Conservation (phyloP, 2,329 filamentous ascomycete genomes). For the Fusarium abutilonis region DNA sequence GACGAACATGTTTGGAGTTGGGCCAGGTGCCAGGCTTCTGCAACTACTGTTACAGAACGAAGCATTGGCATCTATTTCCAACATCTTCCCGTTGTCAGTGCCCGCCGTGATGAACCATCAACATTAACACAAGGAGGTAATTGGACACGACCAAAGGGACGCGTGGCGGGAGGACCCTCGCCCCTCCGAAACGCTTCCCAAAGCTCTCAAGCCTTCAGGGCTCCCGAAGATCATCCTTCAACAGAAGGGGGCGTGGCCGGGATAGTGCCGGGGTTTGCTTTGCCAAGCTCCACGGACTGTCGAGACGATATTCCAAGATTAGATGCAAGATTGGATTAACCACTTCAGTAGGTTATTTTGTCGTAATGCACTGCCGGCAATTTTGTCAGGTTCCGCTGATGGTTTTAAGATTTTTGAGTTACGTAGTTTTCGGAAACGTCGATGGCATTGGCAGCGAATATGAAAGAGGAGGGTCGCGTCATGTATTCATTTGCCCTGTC, state of each 20-base stretch:
- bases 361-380: background rate
- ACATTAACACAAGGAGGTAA: constrained; percentile 14
- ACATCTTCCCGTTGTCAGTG: constrained; percentile 11
- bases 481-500: constrained; percentile 34
- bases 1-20: too few relatives aligned
- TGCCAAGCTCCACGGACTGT: too few relatives aligned
- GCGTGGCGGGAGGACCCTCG: constrained; percentile 42
- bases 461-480: constrained; percentile 19
- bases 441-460: constrained; percentile 20
- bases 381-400: background rate
- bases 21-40: constrained; percentile 12
- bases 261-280: constrained; percentile 4
- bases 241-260: constrained; percentile 25
- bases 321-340: background rate
- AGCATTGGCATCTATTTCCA: constrained; percentile 20
- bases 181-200: constrained; percentile 3
- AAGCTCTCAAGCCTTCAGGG: background rate
- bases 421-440: constrained; percentile 19
- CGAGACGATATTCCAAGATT: constrained; percentile 9
- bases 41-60: constrained; percentile 26
- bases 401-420: background rate
- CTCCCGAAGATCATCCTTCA: constrained; percentile 15
- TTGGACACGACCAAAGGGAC: constrained; percentile 34
- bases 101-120: constrained; percentile 12
- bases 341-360: too few relatives aligned